Conservation (phyloP, 306 rosid genomes). For the Quercus berberidifolia region DNA sequence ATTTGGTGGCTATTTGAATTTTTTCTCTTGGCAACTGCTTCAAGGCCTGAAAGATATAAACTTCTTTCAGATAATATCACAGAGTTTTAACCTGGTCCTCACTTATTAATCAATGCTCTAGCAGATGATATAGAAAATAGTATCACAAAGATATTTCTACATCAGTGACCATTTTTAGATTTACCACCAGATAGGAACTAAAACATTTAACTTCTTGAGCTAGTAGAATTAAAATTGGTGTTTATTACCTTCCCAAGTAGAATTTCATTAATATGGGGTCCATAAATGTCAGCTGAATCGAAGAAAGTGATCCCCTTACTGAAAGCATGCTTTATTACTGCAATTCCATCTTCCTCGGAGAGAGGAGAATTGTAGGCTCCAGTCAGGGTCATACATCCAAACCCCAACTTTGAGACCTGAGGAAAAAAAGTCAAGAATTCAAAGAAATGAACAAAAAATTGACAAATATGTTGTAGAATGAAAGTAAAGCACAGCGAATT, state of each 20-base stretch:
- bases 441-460: background rate
- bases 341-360: slow-evolving; percentile 23
- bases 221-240: too few relatives aligned
- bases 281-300: slow-evolving; percentile 36
- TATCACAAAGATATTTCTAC: background rate
- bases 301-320: slow-evolving; percentile 41
- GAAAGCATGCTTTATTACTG: background rate
- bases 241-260: slow-evolving; percentile 33
- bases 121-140: too few relatives aligned
- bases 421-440: background rate
- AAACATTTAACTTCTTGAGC: too few relatives aligned
- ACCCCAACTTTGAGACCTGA: slow-evolving; percentile 49
- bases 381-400: slow-evolving; percentile 40
- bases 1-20: too few relatives aligned
- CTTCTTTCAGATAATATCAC: background rate
- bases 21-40: too few relatives aligned
- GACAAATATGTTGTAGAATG: background rate
- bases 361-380: slow-evolving; percentile 34
- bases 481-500: too few relatives aligned
- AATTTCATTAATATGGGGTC: slow-evolving; percentile 28
- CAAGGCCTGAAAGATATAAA: background rate
- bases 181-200: too few relatives aligned
- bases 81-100: too few relatives aligned
- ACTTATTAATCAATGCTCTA: too few relatives aligned
- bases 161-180: background rate